Evolutionary conservation across 177 flowering plant genomes (phyloP).

Genomic region (Telopea speciosissima): DNA sequence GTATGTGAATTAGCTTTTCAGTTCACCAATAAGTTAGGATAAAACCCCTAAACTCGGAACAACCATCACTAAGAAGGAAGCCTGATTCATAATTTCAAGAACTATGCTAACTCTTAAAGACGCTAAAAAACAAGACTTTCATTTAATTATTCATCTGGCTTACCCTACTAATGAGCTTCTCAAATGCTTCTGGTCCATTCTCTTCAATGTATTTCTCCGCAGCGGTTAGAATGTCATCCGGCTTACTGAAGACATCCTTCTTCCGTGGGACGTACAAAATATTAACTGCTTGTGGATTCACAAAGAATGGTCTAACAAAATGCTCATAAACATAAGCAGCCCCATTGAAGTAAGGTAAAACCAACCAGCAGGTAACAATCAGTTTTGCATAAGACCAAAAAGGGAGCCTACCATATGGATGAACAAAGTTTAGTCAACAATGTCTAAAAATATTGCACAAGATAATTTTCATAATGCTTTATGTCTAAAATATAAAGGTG

Average conservation of each 20-base stretch:
- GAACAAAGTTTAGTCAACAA: not conserved
- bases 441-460: not conserved
- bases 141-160: not conserved
- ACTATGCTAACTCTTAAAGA: not conserved
- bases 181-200: conserved; percentile 71
- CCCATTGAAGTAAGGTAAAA: conserved; percentile 80
- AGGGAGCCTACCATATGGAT: conserved; percentile 46
- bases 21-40: too few species aligned
- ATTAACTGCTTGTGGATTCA: conserved; percentile 43
- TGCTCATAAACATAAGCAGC: conserved; percentile 75
- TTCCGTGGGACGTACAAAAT: conserved; percentile 67
- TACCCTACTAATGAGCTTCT: conserved; percentile 65
- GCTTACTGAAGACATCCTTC: conserved; percentile 51
- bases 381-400: conserved; percentile 80
- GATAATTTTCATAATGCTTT: not conserved
- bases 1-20: too few species aligned
- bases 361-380: conserved; percentile 70
- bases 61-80: not conserved
- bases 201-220: conserved; percentile 75
- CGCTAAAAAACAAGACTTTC: not conserved
- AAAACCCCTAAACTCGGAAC: too few species aligned
- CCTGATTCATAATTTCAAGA: not conserved
- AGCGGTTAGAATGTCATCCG: conserved; percentile 60
- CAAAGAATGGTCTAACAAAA: conserved; percentile 62
- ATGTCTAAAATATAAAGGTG: too few species aligned